These are phyloP conservation scores for Coemansia sp. DNA, from an alignment of 192 early-diverging fungal species.

Conservation along the genomic window DNA sequence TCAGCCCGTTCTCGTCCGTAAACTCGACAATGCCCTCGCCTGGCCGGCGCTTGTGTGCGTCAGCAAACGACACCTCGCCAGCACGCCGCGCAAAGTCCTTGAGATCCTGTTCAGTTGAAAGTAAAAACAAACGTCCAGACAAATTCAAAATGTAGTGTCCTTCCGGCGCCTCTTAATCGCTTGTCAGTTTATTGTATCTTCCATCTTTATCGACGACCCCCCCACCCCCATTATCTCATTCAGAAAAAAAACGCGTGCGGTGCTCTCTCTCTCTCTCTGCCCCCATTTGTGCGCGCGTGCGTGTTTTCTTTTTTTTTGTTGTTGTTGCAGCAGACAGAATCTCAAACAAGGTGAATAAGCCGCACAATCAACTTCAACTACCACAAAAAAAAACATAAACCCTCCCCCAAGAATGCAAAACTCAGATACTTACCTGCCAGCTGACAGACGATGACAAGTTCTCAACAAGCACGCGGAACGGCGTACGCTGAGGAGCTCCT, in stretches of 20 bases:
- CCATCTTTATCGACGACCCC: no score
- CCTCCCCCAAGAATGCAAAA: neutral
- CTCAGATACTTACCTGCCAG: conserved; percentile 66
- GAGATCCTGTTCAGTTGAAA: conserved; percentile 69
- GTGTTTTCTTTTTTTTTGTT: no score
- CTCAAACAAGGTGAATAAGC: no score
- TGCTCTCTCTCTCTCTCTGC: no score
- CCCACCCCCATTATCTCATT: no score
- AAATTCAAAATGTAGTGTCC: neutral
- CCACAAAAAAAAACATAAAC: no score
- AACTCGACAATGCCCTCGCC: conserved; percentile 95
- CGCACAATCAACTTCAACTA: no score
- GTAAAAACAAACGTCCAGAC: conserved; percentile 1
- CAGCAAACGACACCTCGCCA: conserved; percentile 91
- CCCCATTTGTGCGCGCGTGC: no score
- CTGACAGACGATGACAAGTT: conserved; percentile 76
- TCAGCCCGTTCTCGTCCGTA: conserved; percentile 71
- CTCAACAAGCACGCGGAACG: conserved; percentile 76
- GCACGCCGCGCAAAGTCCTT: conserved; percentile 95
- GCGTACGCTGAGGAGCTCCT: conserved; percentile 54
- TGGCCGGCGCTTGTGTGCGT: conserved; percentile 76
- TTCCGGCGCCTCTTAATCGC: neutral
- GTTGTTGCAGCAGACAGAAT: no score
- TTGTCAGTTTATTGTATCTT: neutral
- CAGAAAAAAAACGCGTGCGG: no score